Conservation (phyloP, 768 basidiomycete species). For the Phanerochaete carnosa region DNA sequence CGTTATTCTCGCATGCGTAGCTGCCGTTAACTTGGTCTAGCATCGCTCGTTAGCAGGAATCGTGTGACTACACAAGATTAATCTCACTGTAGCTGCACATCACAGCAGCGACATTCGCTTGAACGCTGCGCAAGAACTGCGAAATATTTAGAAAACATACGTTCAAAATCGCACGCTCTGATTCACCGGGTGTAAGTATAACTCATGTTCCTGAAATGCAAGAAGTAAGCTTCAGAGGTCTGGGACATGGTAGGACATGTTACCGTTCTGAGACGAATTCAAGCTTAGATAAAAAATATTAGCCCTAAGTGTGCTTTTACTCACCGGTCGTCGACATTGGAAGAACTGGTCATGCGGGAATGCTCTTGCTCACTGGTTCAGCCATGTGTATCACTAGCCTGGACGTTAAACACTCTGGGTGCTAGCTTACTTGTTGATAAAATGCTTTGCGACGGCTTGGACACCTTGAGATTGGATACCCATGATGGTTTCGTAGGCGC, state of each 20-base stretch:
- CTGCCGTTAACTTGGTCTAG: slow-evolving; percentile 60
- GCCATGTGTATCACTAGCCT: background rate
- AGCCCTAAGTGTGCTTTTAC: too few species aligned
- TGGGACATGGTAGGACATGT: background rate
- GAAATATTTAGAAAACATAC: too few species aligned
- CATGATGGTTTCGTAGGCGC: slow-evolving; percentile 28
- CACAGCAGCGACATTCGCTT: slow-evolving; percentile 68
- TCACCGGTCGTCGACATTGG: slow-evolving; percentile 63
- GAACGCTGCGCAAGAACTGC: slow-evolving; percentile 59
- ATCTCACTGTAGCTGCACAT: slow-evolving; percentile 73
- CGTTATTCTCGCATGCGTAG: slow-evolving; percentile 71
- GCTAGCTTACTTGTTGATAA: slow-evolving; percentile 19
- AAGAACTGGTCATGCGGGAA: slow-evolving; percentile 47
- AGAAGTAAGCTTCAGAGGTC: background rate
- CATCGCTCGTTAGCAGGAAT: background rate
- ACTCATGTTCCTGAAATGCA: slow-evolving; percentile 51
- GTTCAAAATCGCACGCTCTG: background rate
- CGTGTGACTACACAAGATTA: too few species aligned
- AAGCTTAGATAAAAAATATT: background rate
- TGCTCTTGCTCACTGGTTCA: slow-evolving; percentile 54
- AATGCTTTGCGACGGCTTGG: slow-evolving; percentile 22
- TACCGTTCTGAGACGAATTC: slow-evolving; percentile 6
- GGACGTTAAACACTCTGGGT: background rate
- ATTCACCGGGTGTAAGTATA: slow-evolving; percentile 54
- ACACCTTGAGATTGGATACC: slow-evolving; percentile 31